Conservation (phyloP, 805 yeast species). For the Ogataea salicorniae region DNA sequence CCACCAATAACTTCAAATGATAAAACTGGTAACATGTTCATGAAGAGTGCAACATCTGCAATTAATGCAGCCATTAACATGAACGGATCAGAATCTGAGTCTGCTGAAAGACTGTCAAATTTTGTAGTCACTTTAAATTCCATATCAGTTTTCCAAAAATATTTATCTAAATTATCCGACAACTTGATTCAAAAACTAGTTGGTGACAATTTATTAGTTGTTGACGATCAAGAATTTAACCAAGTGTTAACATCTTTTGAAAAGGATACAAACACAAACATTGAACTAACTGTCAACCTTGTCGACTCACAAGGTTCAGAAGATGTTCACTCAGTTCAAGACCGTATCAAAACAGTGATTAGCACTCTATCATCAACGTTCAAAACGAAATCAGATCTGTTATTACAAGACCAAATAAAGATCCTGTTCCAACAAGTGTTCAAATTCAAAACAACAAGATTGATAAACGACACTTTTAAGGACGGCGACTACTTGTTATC, state of each 20-base stretch:
- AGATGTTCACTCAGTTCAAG: constrained; percentile 20
- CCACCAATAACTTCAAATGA: constrained; percentile 20
- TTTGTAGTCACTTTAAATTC: constrained; percentile 72
- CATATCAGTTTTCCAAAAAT: constrained; percentile 54
- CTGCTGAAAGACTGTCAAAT: constrained; percentile 44
- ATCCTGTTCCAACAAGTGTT: constrained; percentile 35
- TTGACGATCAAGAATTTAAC: constrained; percentile 29
- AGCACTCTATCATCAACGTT: constrained; percentile 20
- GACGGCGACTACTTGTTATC: constrained; percentile 35
- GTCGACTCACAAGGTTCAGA: constrained; percentile 10
- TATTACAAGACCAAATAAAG: constrained; percentile 41
- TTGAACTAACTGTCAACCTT: constrained; percentile 18
- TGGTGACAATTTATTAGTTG: constrained; percentile 25
- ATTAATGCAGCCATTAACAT: constrained; percentile 32
- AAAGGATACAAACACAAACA: constrained; percentile 11
- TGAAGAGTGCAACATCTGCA: constrained; percentile 38
- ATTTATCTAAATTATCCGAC: constrained; percentile 48
- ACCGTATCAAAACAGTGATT: constrained; percentile 18
- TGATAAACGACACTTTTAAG: constrained; percentile 34
- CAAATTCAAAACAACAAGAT: constrained; percentile 29
- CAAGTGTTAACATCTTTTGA: constrained; percentile 21
- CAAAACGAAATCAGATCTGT: constrained; percentile 28
- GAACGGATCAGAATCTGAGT: constrained; percentile 38
- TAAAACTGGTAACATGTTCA: constrained; percentile 29
- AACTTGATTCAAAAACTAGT: constrained; percentile 31